Conservation (phyloP, 441 rosid species). For the Mallotus japonicus region DNA sequence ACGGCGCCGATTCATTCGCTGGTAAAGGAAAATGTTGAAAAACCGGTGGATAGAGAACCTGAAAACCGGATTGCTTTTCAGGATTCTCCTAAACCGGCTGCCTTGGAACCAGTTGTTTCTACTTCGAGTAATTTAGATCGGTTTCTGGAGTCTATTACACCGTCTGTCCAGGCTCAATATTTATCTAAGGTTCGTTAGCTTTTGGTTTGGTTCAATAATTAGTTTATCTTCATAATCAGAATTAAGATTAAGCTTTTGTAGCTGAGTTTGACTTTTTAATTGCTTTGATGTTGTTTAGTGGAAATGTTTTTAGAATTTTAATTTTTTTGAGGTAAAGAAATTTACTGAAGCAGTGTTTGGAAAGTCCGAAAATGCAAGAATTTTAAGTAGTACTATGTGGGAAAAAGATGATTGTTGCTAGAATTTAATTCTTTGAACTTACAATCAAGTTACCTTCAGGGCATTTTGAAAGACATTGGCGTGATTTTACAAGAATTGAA, state of each 20-base stretch:
- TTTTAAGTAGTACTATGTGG: no score
- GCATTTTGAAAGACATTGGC: no score
- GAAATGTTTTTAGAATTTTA: no score
- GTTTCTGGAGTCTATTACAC: conserved; percentile 59
- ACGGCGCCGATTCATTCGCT: conserved; percentile 23
- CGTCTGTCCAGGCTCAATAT: conserved; percentile 56
- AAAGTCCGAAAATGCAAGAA: no score
- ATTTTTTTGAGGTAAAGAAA: no score
- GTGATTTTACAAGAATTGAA: no score
- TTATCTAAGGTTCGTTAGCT: conserved; percentile 46
- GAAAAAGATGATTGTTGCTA: no score
- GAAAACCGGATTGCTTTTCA: conserved; percentile 27
- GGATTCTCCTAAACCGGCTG: conserved; percentile 28
- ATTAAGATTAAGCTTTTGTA: no score
- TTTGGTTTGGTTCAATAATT: background rate
- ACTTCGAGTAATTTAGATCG: conserved; percentile 55
- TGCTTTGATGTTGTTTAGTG: background rate
- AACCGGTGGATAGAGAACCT: conserved; percentile 22
- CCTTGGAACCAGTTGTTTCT: conserved; percentile 32
- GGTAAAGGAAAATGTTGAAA: conserved; percentile 20
- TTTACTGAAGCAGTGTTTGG: no score
- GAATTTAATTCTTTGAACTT: no score
- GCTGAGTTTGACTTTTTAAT: background rate
- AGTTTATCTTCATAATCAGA: no score
- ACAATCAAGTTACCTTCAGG: no score